These are phyloP conservation scores for Xylariaceae sp. DNA, from an alignment of 2,329 filamentous ascomycete genomes.

Conservation along the genomic window DNA sequence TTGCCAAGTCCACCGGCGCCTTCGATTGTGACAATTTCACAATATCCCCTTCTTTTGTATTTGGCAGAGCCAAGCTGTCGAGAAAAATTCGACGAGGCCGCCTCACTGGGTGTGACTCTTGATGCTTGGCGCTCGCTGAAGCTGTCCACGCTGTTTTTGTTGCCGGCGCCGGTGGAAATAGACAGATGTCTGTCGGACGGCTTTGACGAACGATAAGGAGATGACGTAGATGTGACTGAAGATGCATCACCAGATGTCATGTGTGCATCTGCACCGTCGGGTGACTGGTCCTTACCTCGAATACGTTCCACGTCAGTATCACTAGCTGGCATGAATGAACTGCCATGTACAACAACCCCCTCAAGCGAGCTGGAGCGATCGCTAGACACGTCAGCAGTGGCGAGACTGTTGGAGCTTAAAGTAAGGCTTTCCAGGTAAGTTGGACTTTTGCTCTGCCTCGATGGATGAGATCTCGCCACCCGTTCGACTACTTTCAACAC, in stretches of 20 bases:
- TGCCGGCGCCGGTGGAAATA: conserved; percentile 48
- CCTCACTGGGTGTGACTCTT: conserved; percentile 41
- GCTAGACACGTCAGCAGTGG: conserved; percentile 52
- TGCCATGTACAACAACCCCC: conserved; percentile 45
- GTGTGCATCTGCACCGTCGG: conserved; percentile 26
- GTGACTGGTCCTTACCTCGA: conserved; percentile 39
- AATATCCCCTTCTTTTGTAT: conserved; percentile 58
- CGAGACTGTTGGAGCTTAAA: conserved; percentile 47
- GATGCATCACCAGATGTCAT: conserved; percentile 42
- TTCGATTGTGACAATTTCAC: conserved; percentile 59
- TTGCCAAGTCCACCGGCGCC: conserved; percentile 63
- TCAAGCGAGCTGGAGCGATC: conserved; percentile 58
- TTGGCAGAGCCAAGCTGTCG: conserved; percentile 54
- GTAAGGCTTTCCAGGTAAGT: conserved; percentile 46
- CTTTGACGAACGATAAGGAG: conserved; percentile 36
- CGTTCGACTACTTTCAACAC: conserved; percentile 74
- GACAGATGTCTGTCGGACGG: conserved; percentile 52
- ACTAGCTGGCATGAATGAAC: conserved; percentile 45
- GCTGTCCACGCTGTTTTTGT: conserved; percentile 44
- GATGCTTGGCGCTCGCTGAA: conserved; percentile 39
- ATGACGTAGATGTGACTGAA: conserved; percentile 40
- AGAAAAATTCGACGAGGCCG: conserved; percentile 46
- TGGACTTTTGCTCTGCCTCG: conserved; percentile 38
- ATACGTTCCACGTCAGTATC: conserved; percentile 39
- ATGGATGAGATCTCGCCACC: conserved; percentile 62